Percentiles rank a stretch among this genome's conserved stretches.
These are phyloP conservation scores for Serendipita sp. DNA, from an alignment of 768 basidiomycete species.

Conservation along the genomic window DNA sequence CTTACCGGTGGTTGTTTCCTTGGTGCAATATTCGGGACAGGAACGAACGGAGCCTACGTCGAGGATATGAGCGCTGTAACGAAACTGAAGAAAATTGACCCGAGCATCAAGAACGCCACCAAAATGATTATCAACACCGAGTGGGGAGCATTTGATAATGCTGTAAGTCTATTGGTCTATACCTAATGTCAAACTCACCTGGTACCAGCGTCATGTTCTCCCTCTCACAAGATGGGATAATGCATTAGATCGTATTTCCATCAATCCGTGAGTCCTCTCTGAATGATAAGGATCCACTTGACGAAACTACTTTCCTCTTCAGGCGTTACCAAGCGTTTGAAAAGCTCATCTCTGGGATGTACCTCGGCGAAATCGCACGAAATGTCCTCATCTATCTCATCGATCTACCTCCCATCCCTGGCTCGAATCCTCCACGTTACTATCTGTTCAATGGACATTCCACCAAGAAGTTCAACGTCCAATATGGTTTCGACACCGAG, in stretches of 20 bases:
- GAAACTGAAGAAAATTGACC: constrained; percentile 56
- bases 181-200: constrained; percentile 5
- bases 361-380: constrained; percentile 86
- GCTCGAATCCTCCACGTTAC: constrained; percentile 18
- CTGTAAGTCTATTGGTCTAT: constrained; percentile 29
- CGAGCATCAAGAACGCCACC: constrained; percentile 39
- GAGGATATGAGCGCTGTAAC: constrained; percentile 57
- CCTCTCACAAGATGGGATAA: constrained; percentile 85
- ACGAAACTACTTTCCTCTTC: background rate
- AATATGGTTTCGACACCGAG: constrained; percentile 93
- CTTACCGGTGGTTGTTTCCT: constrained; percentile 81
- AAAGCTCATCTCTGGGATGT: constrained; percentile 99
- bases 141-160: constrained; percentile 97
- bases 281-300: too few species aligned
- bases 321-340: constrained; percentile 77
- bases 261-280: constrained; percentile 48
- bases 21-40: constrained; percentile 87
- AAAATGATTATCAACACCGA: constrained; percentile 94
- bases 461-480: constrained; percentile 55
- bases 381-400: constrained; percentile 70
- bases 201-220: constrained; percentile 51
- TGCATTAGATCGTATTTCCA: constrained; percentile 78
- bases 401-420: constrained; percentile 47
- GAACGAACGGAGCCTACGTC: constrained; percentile 95
- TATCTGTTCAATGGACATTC: constrained; percentile 66